Base-by-base conservation (phyloP, 1,139 yeast species). In the Tardiomyces depauwii region DNA sequence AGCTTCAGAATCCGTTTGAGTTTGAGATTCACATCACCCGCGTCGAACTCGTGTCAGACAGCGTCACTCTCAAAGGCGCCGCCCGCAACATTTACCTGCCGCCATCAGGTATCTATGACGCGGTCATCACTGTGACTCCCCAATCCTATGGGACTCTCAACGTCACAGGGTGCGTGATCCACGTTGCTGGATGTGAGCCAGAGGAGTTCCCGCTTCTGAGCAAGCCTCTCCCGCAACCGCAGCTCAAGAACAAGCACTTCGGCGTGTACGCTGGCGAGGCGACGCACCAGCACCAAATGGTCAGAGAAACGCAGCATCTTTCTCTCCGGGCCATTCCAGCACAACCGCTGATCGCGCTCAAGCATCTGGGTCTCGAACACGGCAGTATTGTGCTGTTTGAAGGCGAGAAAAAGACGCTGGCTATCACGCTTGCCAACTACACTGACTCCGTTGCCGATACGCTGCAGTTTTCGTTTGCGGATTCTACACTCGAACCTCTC, bases 361-460 rank as follows among this genome's bases (percentile, higher is more conserved):
- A 76, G 1, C 71, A 74, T 40, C 64, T 77, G 6, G 74, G 79
- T 58, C 68, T 83, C 7, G 72, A 75, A 32, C 80, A 80, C 55
- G 78, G 80, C 2, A 80, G 86, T 79, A 57, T 82, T 2, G 81
- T 85, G 87, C 62, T 86, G n/a, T 63, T 86, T 19, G 95, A 86
- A 57, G 95, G 95, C 5, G 94, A 87, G 54, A 66, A 68, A 44
- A 71, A 70, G 45, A 56, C 63, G 2, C 77, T 84, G 48, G 64
- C 72, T 0, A 63, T 85, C 2, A 62, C 67, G 1, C 64, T 86
- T 43, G 72, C 75, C 41, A 86, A 86, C 58, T 71, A 73, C 21
- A 49, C 56, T 2, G 38, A 40, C 1, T 49, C 55, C 2, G 27
- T 46, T 1, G 47, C 55, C 40, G 28, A 46, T 30, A 19, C 47